Conservation (phyloP, 106 monocot species). For the Iris macrosiphon region DNA sequence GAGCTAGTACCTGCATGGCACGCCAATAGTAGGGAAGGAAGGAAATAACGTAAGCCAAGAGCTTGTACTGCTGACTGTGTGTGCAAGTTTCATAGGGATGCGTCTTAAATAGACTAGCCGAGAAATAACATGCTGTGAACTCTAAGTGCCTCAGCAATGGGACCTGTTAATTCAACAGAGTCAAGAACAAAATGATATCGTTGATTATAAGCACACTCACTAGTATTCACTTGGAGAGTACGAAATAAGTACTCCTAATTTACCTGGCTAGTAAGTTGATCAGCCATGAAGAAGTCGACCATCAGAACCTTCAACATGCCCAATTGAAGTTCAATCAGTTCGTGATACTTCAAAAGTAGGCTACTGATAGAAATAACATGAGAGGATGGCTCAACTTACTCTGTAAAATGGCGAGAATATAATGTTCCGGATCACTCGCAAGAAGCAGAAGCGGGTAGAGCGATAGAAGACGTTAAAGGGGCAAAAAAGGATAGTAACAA, state of each 20-base stretch:
- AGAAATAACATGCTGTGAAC: conserved; percentile 84
- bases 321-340: too few relatives aligned
- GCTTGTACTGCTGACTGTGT: conserved; percentile 53
- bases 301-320: conserved; percentile 62
- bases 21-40: conserved; percentile 98
- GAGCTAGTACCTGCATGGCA: conserved; percentile 88
- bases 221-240: too few relatives aligned
- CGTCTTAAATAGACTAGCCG: conserved; percentile 39
- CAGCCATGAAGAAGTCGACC: conserved; percentile 99
- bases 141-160: conserved; percentile 90
- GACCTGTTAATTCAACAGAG: conserved; percentile 37
- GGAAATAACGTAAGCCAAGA: conserved; percentile 67
- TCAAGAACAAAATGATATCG: not conserved
- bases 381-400: too few relatives aligned
- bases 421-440: conserved; percentile 83
- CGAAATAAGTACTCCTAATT: too few relatives aligned
- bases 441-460: conserved; percentile 71
- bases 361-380: too few relatives aligned
- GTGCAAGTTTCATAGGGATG: conserved; percentile 65
- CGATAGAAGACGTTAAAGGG: conserved; percentile 90
- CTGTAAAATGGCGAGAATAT: conserved; percentile 78
- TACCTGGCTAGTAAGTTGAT: conserved; percentile 96
- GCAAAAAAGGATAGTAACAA: conserved; percentile 44
- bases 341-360: too few relatives aligned
- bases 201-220: too few relatives aligned